Conservation (phyloP, 805 yeast species). For the Naumovozyma baii region DNA sequence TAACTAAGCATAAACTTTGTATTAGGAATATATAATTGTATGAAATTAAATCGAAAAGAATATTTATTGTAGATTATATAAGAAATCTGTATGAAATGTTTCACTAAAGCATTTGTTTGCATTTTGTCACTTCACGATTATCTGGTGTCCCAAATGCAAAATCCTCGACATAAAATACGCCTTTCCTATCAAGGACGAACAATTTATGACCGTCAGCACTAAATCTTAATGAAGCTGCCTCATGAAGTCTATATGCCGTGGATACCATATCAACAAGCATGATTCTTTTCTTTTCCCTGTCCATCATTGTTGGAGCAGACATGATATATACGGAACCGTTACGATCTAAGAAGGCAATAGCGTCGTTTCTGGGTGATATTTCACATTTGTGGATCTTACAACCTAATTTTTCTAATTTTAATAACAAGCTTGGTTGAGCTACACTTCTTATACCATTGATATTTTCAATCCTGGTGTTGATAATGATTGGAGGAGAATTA, state of each 20-base stretch:
- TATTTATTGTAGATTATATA: background rate
- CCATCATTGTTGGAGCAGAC: slow-evolving; percentile 49
- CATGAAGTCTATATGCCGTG: slow-evolving; percentile 58
- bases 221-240: slow-evolving; percentile 71
- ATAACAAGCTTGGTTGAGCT: slow-evolving; percentile 50
- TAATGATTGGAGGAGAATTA: slow-evolving; percentile 55
- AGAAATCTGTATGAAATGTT: too few species aligned
- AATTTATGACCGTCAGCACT: slow-evolving; percentile 76
- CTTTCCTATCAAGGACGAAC: slow-evolving; percentile 71
- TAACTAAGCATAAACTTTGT: too few species aligned
- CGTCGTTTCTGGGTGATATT: slow-evolving; percentile 78
- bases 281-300: slow-evolving; percentile 42
- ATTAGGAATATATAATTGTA: too few species aligned
- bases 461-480: slow-evolving; percentile 51
- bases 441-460: slow-evolving; percentile 33
- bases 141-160: slow-evolving; percentile 80
- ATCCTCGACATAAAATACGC: slow-evolving; percentile 68
- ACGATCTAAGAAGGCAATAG: slow-evolving; percentile 70
- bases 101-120: slow-evolving; percentile 44
- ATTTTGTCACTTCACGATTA: slow-evolving; percentile 54
- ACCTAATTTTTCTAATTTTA: slow-evolving; percentile 73
- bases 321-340: slow-evolving; percentile 67
- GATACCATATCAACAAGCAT: slow-evolving; percentile 65
- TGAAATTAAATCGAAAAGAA: too few species aligned
- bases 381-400: slow-evolving; percentile 63